A percentile compares a stretch with the other conserved stretches of the same genome.
Evolutionary conservation across 177 flowering plant species (phyloP).

Genomic region (Vitis hybrid): DNA sequence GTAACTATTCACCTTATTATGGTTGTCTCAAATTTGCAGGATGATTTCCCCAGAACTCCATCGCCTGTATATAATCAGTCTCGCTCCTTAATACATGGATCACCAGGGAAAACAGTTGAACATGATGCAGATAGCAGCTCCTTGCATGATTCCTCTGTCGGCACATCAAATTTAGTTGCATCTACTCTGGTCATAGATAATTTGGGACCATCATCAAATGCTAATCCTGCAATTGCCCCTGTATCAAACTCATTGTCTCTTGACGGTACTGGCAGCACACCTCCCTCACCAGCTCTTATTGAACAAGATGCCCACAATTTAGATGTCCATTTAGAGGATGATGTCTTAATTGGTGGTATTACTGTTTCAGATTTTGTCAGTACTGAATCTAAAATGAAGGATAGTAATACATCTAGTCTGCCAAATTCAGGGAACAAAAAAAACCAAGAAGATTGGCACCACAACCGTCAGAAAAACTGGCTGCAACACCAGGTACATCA

Average conservation of each 20-base stretch:
- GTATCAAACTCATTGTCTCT: conserved; percentile 19
- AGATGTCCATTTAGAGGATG: conserved; percentile 6
- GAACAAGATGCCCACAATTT: conserved; percentile 22
- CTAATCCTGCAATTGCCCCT: conserved; percentile 10
- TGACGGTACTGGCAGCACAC: conserved; percentile 18
- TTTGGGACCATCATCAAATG: not conserved
- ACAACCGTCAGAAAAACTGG: conserved; percentile 11
- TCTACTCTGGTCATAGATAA: conserved; percentile 12
- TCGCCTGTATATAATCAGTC: conserved; percentile 44
- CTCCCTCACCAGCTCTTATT: conserved; percentile 1
- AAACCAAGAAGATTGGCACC: conserved; percentile 21
- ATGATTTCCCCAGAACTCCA: conserved; percentile 42
- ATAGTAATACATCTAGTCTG: conserved; percentile 14
- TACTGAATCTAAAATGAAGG: conserved; percentile 30
- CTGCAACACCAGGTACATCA: conserved; percentile 5
- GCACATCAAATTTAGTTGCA: conserved; percentile 16
- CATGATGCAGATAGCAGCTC: conserved; percentile 17
- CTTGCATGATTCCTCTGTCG: conserved; percentile 16
- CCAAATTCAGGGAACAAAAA: not conserved
- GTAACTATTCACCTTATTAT: not conserved
- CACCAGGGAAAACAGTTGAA: conserved; percentile 19
- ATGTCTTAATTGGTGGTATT: not conserved
- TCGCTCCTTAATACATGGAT: conserved; percentile 19
- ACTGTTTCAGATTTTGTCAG: conserved; percentile 4
- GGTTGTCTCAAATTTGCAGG: conserved; percentile 23